Conservation (phyloP, 495 filamentous ascomycete species). For the Trichoderma reesei region DNA sequence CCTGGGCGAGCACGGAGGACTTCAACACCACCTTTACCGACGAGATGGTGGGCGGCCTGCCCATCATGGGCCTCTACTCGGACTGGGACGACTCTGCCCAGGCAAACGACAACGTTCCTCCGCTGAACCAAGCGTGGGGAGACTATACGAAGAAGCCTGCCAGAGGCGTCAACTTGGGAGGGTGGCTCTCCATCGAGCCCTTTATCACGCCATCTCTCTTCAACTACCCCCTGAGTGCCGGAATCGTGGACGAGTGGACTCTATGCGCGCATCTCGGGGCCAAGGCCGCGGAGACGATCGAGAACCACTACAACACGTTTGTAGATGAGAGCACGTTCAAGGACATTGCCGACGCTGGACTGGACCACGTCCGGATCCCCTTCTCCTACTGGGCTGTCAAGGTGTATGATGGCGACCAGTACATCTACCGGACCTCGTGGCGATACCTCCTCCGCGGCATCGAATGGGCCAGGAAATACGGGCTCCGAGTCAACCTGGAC, state of each 20-base stretch:
- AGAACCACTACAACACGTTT: conserved; percentile 86
- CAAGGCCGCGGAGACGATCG: conserved; percentile 51
- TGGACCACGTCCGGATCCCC: conserved; percentile 92
- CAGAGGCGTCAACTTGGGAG: conserved; percentile 85
- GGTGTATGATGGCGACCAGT: conserved; percentile 79
- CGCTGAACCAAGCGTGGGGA: conserved; percentile 61
- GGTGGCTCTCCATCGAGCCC: conserved; percentile 90
- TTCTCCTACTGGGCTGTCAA: conserved; percentile 93
- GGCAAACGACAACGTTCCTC: conserved; percentile 70
- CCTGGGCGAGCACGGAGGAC: conserved; percentile 83
- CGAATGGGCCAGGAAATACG: conserved; percentile 89
- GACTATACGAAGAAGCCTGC: conserved; percentile 73
- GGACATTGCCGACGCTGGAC: conserved; percentile 76
- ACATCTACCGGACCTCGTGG: conserved; percentile 80
- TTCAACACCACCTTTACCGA: conserved; percentile 94
- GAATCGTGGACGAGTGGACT: conserved; percentile 83
- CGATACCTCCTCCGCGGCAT: conserved; percentile 88
- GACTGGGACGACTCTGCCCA: conserved; percentile 75
- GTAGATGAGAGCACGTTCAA: conserved; percentile 73
- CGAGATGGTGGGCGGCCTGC: conserved; percentile 71
- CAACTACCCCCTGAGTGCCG: conserved; percentile 49
- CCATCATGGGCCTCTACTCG: conserved; percentile 80
- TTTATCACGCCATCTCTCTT: conserved; percentile 95
- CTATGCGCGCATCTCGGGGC: conserved; percentile 60
- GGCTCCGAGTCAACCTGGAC: conserved; percentile 88